phyloP scores from a whole-genome alignment of 495 filamentous ascomycete genomes.

The Aspergillus bertholletiae region DNA sequence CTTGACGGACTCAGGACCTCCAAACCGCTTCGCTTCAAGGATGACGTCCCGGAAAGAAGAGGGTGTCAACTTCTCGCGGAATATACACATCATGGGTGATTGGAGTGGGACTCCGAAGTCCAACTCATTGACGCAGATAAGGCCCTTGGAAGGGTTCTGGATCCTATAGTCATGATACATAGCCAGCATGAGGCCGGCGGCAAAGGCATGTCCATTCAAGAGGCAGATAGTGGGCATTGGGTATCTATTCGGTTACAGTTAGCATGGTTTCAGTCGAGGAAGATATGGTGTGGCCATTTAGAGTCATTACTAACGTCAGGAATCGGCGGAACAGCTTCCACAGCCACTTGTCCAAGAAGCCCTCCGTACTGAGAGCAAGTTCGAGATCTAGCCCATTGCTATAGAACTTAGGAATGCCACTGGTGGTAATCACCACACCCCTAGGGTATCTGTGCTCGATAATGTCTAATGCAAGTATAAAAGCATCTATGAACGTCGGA shows the following conservation, averaged over 20 bases:
- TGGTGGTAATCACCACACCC: slow-evolving; percentile 73
- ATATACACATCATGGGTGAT: slow-evolving; percentile 69
- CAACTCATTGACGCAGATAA: slow-evolving; percentile 73
- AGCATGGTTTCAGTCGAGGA: slow-evolving; percentile 1
- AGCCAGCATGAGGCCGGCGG: slow-evolving; percentile 73
- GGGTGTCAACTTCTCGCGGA: slow-evolving; percentile 59
- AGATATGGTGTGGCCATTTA: background rate
- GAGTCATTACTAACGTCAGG: slow-evolving; percentile 47
- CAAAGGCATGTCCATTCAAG: slow-evolving; percentile 79
- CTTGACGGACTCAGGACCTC: slow-evolving; percentile 54
- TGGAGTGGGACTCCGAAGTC: slow-evolving; percentile 71
- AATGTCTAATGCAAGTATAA: slow-evolving; percentile 67
- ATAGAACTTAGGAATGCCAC: slow-evolving; percentile 73
- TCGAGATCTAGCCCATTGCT: slow-evolving; percentile 73
- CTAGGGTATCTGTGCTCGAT: slow-evolving; percentile 62
- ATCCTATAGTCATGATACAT: slow-evolving; percentile 84
- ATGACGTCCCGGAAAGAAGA: slow-evolving; percentile 58
- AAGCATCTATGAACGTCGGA: slow-evolving; percentile 57
- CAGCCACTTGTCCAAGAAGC: slow-evolving; percentile 53
- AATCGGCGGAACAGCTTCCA: slow-evolving; percentile 58
- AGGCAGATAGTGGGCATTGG: slow-evolving; percentile 81
- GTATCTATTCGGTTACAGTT: slow-evolving; percentile 46
- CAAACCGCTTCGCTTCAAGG: slow-evolving; percentile 65
- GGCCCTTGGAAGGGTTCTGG: slow-evolving; percentile 64
- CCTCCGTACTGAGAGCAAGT: slow-evolving; percentile 43